A percentile compares a stretch with the other conserved stretches of the same genome.
phyloP scores from a whole-genome alignment of 1,139 yeast species.

The Geotrichum europaeum region DNA sequence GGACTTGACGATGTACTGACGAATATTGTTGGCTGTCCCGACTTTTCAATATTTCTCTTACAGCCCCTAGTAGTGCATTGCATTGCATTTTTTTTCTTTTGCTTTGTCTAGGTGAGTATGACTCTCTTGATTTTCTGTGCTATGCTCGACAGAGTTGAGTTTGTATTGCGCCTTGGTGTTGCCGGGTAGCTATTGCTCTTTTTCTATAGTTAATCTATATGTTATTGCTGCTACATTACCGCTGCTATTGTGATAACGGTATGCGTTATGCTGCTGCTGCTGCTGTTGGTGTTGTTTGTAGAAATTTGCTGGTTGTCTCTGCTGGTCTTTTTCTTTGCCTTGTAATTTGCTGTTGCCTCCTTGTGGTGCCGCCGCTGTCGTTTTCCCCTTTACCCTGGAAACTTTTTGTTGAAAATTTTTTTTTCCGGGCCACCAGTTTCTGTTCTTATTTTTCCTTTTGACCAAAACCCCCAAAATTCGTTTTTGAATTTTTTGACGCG shows the following conservation, averaged over 20 bases:
- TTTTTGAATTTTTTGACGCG: not conserved
- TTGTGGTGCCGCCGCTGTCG: not conserved
- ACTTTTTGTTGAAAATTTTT: not conserved
- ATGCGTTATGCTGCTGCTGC: not conserved
- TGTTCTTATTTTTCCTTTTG: not conserved
- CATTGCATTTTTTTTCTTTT: not conserved
- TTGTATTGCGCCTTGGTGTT: not conserved
- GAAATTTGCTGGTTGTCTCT: not conserved
- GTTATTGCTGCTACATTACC: not conserved
- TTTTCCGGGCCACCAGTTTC: not conserved
- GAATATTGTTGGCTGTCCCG: not conserved
- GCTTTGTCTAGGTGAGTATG: not conserved
- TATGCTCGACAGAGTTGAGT: not conserved
- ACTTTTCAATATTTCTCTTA: not conserved
- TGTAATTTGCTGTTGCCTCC: not conserved
- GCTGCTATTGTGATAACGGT: not conserved
- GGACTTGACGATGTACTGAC: not conserved
- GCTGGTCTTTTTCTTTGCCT: not conserved
- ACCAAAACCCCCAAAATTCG: not conserved
- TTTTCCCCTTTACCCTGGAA: not conserved
- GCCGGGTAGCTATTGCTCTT: not conserved
- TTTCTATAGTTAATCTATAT: not conserved
- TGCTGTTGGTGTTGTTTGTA: not conserved
- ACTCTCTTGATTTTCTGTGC: not conserved
- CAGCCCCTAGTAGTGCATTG: not conserved